Base-by-base conservation (phyloP, 2,329 filamentous ascomycete genomes). In the Colletotrichum godetiae region DNA sequence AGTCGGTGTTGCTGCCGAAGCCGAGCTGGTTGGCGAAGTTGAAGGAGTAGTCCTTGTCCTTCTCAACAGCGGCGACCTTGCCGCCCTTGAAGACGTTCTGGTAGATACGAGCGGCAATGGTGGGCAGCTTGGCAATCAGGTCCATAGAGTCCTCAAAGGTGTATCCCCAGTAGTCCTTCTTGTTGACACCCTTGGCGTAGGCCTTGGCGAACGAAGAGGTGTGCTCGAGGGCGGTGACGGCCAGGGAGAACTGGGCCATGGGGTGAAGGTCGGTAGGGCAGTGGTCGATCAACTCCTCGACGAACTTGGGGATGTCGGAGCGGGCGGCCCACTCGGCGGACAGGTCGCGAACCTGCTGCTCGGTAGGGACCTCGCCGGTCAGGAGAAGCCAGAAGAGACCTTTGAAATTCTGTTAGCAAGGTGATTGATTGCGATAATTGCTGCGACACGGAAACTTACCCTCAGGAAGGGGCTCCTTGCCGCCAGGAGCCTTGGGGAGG, bases 21-120 rank as follows among this genome's bases (percentile, higher is more conserved):
- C 97, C 97, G 80, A 99, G 95, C 92, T 98, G 95, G 92, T 98
- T 98, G 87, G 97, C 95, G 85, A 99, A 94, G 93, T 99, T 99
- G 94, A 93, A 99, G 80, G 93, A 91, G 90, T 98, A 99, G 85
- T 99, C 97, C 94, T 98, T 97, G 89, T 98, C 96, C 91, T 98
- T 97, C 90, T 98, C 93, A 84, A 98, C 91, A 68, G 95, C 85
- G 74, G 95, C 94, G 78, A 99, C 96, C 93, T 98, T 98, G 88
- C 97, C 97, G 83, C 97, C 97, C 92, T 98, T 98, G 94, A 97
- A 99, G 85, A 98, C 93, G 86, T 99, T 99, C 90, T 97, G 97
- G 93, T 99, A 99, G 91, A 99, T 99, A 88, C 95, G 95, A 76
- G 97, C 90, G 77, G 97, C 97, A 81, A 99, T 98, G 85, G 95